Evolutionary conservation across 352 stramenopile genomes (phyloP).

Genomic region (Phytopythium delawarense): DNA sequence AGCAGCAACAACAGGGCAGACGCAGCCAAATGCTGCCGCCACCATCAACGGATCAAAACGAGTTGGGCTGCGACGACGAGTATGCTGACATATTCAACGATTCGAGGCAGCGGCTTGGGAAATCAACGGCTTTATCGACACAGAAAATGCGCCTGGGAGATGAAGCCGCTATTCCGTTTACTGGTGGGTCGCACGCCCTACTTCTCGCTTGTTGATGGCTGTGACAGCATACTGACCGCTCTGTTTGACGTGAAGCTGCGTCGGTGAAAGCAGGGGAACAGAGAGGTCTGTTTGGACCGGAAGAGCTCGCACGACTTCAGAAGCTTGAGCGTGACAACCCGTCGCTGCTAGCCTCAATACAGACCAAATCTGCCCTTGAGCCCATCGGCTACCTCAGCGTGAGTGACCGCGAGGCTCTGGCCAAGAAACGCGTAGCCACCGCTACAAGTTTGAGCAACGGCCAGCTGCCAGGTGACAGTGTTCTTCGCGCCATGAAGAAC

Average conservation of each 20-base stretch:
- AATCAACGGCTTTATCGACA: neutral
- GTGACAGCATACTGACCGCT: neutral
- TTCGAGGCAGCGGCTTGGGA: neutral
- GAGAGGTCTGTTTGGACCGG: conserved; percentile 35
- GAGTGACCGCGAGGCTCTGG: conserved; percentile 17
- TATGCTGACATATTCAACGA: neutral
- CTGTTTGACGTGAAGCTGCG: conserved; percentile 8
- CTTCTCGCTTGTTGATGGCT: too few relatives aligned
- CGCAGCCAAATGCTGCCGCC: conserved; percentile 6
- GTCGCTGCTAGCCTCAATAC: conserved; percentile 15
- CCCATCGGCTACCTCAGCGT: conserved; percentile 23
- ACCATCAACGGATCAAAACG: neutral
- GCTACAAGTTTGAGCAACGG: conserved; percentile 7
- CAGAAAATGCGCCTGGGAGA: neutral
- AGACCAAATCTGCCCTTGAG: conserved; percentile 18
- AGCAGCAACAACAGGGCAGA: conserved; percentile 30
- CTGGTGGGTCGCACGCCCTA: too few relatives aligned
- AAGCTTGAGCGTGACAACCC: conserved; percentile 11
- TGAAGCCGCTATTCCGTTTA: neutral
- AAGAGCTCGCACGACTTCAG: conserved; percentile 15
- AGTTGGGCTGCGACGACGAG: conserved; percentile 6
- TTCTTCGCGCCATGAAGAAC: conserved; percentile 25
- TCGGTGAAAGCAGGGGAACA: conserved; percentile 36
- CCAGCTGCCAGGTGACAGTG: conserved; percentile 13
- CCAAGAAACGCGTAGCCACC: neutral